phyloP scores from a whole-genome alignment of 306 rosid genomes.

The Clitoria ternatea region DNA sequence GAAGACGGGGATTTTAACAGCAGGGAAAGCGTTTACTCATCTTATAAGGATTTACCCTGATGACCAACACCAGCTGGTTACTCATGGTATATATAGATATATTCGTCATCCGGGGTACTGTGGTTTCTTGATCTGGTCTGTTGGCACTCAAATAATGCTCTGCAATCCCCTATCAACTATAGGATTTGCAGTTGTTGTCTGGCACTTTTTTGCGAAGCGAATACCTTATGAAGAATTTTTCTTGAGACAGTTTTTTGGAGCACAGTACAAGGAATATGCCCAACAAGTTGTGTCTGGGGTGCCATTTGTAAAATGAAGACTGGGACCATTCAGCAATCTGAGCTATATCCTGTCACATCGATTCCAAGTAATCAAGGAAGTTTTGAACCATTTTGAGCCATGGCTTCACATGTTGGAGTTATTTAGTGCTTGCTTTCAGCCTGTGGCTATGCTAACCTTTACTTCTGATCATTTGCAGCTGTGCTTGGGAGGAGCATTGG shows the following conservation, averaged over 20 bases:
- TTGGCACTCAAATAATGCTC: slow-evolving; percentile 91
- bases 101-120: slow-evolving; percentile 85
- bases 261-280: slow-evolving; percentile 57
- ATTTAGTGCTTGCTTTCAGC: slow-evolving; percentile 4
- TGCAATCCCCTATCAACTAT: slow-evolving; percentile 78
- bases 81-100: slow-evolving; percentile 65
- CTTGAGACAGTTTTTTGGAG: slow-evolving; percentile 73
- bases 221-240: slow-evolving; percentile 80
- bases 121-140: slow-evolving; percentile 84
- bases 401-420: slow-evolving; percentile 9
- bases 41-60: slow-evolving; percentile 49
- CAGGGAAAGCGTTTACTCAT: slow-evolving; percentile 78
- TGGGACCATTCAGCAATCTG: background rate
- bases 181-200: slow-evolving; percentile 63
- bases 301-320: slow-evolving; percentile 61
- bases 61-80: slow-evolving; percentile 58
- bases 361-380: background rate
- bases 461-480: background rate
- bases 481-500: slow-evolving; percentile 5
- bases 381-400: background rate
- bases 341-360: slow-evolving; percentile 7
- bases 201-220: slow-evolving; percentile 49
- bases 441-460: background rate
- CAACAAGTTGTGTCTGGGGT: slow-evolving; percentile 63
- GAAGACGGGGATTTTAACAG: slow-evolving; percentile 69